A percentile compares a stretch with the other conserved stretches of the same genome.
Conservation (phyloP, 2,329 filamentous ascomycete species). For the Aspergillus sergii region DNA sequence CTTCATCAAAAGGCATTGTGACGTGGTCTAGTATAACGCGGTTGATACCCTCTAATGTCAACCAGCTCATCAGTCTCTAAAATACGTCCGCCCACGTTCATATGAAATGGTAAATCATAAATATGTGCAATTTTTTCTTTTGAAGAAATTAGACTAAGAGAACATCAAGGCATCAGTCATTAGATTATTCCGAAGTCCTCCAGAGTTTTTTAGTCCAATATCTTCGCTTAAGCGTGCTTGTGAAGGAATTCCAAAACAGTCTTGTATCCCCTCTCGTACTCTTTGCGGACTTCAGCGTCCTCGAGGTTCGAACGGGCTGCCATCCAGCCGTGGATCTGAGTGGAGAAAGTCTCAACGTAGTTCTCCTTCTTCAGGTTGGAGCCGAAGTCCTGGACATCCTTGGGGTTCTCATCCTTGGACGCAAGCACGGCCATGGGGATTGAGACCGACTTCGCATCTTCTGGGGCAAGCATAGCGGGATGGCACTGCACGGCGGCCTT, state of each 20-base stretch:
- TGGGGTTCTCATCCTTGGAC: conserved; percentile 58
- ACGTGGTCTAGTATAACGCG: too few relatives aligned
- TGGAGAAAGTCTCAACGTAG: conserved; percentile 47
- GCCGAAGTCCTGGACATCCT: conserved; percentile 47
- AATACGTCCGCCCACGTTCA: too few relatives aligned
- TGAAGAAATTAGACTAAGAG: background rate
- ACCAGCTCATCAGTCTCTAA: too few relatives aligned
- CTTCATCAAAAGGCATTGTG: too few relatives aligned
- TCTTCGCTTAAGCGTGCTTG: conserved; percentile 37
- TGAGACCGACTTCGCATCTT: conserved; percentile 58
- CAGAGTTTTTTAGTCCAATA: background rate
- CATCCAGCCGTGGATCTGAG: conserved; percentile 52
- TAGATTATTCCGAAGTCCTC: background rate
- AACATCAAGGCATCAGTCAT: background rate
- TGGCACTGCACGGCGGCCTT: conserved; percentile 60
- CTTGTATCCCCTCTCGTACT: conserved; percentile 49
- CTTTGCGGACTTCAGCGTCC: conserved; percentile 42
- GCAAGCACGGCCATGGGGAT: conserved; percentile 62
- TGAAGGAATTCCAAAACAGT: conserved; percentile 45
- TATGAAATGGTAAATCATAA: too few relatives aligned
- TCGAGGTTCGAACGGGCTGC: conserved; percentile 46
- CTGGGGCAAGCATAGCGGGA: conserved; percentile 63
- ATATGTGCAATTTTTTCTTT: background rate
- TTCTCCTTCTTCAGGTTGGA: conserved; percentile 42
- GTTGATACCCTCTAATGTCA: too few relatives aligned